phyloP scores from a whole-genome alignment of 1,284 basidiomycete species.

The Sporisorium graminicola region DNA sequence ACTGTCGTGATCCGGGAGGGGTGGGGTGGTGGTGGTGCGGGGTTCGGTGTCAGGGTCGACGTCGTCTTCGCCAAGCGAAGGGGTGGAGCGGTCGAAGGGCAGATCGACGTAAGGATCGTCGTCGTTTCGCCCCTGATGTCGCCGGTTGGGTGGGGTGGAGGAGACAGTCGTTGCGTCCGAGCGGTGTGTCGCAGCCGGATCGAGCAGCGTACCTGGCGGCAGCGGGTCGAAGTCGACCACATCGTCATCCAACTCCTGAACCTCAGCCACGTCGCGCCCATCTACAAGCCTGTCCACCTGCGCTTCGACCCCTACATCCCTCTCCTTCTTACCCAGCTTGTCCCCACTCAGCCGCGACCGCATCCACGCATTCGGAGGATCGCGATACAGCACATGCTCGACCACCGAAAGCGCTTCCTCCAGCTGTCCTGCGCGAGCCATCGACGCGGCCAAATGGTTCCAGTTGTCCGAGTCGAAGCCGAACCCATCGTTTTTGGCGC shows the following conservation, averaged over 20 bases:
- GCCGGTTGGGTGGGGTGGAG: conserved; percentile 26
- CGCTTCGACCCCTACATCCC: neutral
- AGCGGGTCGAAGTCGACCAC: conserved; percentile 24
- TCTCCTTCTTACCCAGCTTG: neutral
- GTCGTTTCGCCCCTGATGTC: conserved; percentile 21
- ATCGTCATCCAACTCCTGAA: neutral
- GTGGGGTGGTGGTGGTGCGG: neutral
- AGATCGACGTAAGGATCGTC: conserved; percentile 39
- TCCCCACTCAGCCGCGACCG: conserved; percentile 5
- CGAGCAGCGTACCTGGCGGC: conserved; percentile 2
- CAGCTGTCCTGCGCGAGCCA: conserved; percentile 82
- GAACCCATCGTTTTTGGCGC: conserved; percentile 79
- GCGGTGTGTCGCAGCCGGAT: conserved; percentile 21
- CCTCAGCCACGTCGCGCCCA: neutral
- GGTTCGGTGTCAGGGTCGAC: neutral
- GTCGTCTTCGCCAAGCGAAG: neutral
- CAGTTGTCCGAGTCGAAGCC: conserved; percentile 91
- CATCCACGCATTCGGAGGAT: conserved; percentile 34
- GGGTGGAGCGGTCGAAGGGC: conserved; percentile 24
- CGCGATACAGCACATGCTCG: conserved; percentile 77
- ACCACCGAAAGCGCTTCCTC: conserved; percentile 85
- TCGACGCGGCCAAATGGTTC: conserved; percentile 84
- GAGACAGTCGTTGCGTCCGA: conserved; percentile 25
- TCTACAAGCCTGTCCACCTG: neutral
- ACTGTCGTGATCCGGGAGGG: too few species aligned